phyloP scores from a whole-genome alignment of 2,329 filamentous ascomycete genomes.

The Sporothrix sp. region DNA sequence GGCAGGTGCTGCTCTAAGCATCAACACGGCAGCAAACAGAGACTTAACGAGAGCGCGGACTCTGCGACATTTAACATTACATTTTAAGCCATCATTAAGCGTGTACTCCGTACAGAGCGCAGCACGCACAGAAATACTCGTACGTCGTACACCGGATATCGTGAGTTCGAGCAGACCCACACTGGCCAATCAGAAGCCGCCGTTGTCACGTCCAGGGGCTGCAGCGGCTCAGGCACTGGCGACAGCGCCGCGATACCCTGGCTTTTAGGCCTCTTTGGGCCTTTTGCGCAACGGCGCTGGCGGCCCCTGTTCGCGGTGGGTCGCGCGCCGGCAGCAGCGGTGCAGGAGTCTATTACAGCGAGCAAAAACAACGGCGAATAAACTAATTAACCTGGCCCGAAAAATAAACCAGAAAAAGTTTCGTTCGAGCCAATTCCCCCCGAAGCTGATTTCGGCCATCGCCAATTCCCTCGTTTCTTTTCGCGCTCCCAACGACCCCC shows the following conservation, averaged over 20 bases:
- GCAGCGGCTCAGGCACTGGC: background rate
- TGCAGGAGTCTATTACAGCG: constrained; percentile 11
- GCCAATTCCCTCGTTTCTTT: constrained; percentile 13
- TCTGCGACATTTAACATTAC: constrained; percentile 2
- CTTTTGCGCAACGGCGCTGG: background rate
- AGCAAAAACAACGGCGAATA: constrained; percentile 1
- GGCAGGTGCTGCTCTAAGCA: too few relatives aligned
- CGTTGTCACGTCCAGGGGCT: too few relatives aligned
- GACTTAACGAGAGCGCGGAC: background rate
- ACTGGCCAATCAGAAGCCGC: background rate
- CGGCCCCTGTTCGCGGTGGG: constrained; percentile 3
- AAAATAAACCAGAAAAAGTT: constrained; percentile 4
- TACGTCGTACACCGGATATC: too few relatives aligned
- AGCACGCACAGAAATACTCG: too few relatives aligned
- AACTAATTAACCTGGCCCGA: constrained; percentile 3
- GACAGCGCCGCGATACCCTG: background rate
- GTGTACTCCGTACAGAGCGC: too few relatives aligned
- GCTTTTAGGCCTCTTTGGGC: background rate
- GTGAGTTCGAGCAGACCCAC: too few relatives aligned
- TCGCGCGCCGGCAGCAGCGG: background rate
- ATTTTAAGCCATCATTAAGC: constrained; percentile 8
- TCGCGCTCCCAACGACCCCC: constrained; percentile 3
- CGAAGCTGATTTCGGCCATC: constrained; percentile 13
- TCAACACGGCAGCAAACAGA: too few relatives aligned
- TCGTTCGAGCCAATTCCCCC: constrained; percentile 15